A percentile compares a stretch with the other conserved stretches of the same genome.
Conservation (phyloP, 352 stramenopile species). For the Peronosclerospora sorghi region DNA sequence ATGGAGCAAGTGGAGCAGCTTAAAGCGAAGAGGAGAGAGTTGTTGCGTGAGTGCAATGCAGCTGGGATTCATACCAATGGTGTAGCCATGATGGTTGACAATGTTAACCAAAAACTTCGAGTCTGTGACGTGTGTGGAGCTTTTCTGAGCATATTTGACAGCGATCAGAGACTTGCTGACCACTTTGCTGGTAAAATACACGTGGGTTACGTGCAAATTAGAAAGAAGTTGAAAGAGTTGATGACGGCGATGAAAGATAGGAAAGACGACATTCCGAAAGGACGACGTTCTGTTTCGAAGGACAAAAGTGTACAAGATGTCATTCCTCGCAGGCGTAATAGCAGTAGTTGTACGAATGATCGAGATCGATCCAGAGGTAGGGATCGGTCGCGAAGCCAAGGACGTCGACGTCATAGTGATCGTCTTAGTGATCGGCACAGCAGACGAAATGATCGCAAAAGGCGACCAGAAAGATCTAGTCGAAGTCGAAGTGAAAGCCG, state of each 20-base stretch:
- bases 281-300: not conserved
- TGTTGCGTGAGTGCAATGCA: constrained; percentile 8
- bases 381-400: constrained; percentile 15
- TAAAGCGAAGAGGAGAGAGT: constrained; percentile 21
- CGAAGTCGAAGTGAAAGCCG: constrained; percentile 18
- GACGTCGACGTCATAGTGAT: constrained; percentile 2
- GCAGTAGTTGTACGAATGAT: not conserved
- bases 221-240: constrained; percentile 76
- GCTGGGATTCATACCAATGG: not conserved
- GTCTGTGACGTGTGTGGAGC: constrained; percentile 88
- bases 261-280: not conserved
- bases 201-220: constrained; percentile 83
- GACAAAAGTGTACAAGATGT: not conserved
- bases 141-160: constrained; percentile 89
- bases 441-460: constrained; percentile 10
- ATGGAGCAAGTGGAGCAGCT: constrained; percentile 60
- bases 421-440: not conserved
- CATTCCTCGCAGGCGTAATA: constrained; percentile 1
- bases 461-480: constrained; percentile 20
- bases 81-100: constrained; percentile 1
- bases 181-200: constrained; percentile 89
- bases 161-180: constrained; percentile 78
- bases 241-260: constrained; percentile 7
- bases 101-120: constrained; percentile 75
- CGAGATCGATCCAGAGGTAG: constrained; percentile 5